These are phyloP conservation scores for Dimargaris verticillata DNA, from an alignment of 192 early-diverging fungal species.

Conservation along the genomic window DNA sequence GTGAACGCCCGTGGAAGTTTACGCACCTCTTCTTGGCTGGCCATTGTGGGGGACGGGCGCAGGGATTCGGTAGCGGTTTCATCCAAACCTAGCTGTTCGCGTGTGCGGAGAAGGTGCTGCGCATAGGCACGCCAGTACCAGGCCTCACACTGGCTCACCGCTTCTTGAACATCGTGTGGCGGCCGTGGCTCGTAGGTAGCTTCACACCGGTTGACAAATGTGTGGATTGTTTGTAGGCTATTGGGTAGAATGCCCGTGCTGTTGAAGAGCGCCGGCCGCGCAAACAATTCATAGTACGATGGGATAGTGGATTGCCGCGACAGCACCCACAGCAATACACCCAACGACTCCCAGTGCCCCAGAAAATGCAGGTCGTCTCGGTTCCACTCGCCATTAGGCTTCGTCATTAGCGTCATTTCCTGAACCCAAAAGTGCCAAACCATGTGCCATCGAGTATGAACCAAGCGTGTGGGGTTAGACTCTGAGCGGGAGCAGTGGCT, in stretches of 20 bases:
- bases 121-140: constrained; percentile 45
- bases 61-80: constrained; percentile 5
- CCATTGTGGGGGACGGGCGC: constrained; percentile 12
- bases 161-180: constrained; percentile 14
- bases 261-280: constrained; percentile 30
- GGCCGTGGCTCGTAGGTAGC: constrained; percentile 18
- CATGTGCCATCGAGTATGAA: too few species aligned
- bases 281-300: constrained; percentile 33
- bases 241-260: constrained; percentile 37
- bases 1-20: constrained; percentile 27
- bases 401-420: constrained; percentile 30
- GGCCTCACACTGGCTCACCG: constrained; percentile 32
- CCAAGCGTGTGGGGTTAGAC: too few species aligned
- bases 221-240: constrained; percentile 30
- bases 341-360: constrained; percentile 34
- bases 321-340: constrained; percentile 35
- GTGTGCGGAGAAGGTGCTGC: constrained; percentile 35
- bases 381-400: constrained; percentile 27
- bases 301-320: constrained; percentile 31
- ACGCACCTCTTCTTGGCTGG: constrained; percentile 14
- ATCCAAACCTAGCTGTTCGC: constrained; percentile 21
- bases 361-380: constrained; percentile 25
- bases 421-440: not conserved
- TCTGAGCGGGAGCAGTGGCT: too few species aligned
- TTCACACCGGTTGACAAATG: constrained; percentile 25